Conservation (phyloP, 495 filamentous ascomycete genomes). For the Rhizodiscina lignyota region DNA sequence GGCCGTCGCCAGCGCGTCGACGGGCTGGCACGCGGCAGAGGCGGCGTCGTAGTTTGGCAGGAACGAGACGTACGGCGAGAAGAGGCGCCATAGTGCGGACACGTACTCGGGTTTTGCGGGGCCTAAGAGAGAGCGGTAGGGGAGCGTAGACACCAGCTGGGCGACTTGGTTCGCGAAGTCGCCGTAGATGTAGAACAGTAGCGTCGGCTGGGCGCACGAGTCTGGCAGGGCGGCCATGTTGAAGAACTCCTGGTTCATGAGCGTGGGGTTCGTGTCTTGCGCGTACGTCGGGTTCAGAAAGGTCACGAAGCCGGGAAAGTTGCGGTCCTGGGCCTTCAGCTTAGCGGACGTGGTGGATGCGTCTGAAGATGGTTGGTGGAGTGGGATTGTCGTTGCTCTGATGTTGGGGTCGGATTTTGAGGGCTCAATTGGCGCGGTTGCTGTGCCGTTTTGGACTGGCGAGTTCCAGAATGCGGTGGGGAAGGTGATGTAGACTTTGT, state of each 20-base stretch:
- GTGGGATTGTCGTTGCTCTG: conserved; percentile 16
- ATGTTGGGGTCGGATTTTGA: conserved; percentile 11
- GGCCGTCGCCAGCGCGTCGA: conserved; percentile 46
- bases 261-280: conserved; percentile 36
- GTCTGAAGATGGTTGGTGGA: conserved; percentile 14
- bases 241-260: conserved; percentile 67
- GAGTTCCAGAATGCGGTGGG: conserved; percentile 49
- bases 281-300: conserved; percentile 53
- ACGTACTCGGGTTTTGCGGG: conserved; percentile 26
- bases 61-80: conserved; percentile 59
- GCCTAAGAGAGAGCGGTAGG: too few relatives aligned
- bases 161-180: conserved; percentile 35
- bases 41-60: conserved; percentile 44
- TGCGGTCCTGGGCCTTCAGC: too few relatives aligned
- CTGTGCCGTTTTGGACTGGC: neutral
- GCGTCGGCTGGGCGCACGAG: conserved; percentile 54
- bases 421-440: neutral
- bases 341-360: too few relatives aligned
- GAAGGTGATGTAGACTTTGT: conserved; percentile 85
- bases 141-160: conserved; percentile 22
- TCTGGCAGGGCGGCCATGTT: conserved; percentile 54
- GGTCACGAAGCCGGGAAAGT: conserved; percentile 42
- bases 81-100: conserved; percentile 33
- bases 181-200: conserved; percentile 87
- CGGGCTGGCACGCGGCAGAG: conserved; percentile 42